Evolutionary conservation across 179 eudicot species (phyloP), one percentile per base, ranked within the genome.

Genomic region (Gypsophila paniculata): DNA sequence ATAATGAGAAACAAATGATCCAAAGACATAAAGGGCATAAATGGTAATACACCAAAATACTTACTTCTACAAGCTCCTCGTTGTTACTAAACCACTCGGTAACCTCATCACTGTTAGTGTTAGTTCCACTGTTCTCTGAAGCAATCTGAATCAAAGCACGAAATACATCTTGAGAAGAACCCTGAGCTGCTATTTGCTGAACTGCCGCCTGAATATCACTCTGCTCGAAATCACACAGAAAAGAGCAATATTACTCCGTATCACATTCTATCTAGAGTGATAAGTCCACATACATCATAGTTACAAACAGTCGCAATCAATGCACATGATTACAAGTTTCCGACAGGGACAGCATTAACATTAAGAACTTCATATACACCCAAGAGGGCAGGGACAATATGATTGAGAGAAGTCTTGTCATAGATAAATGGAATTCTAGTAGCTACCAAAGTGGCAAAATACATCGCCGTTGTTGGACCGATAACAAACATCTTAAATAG

Each of bases 41-140:
- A 34, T n/a, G 36, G 2, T 10, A 58, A 42, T 21, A 59, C 42
- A 14, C 34, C 54, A 12, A 39, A 65, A 54, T 70, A 69, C 86
- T 81, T 78, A 93, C 98, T 71, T 80, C 75, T 21, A 82, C 81
- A 81, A 93, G 96, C 32, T 74, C 87, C 53, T 76, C 88, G 54
- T 87, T 85, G 62, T 59, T 65, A 75, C 85, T 75, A 65, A 91
- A 69, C 74, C 77, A 90, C 72, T 88, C 74, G 69, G 83, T 71
- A 55, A 88, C 73, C 26, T 81, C 91, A 14, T 65, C 66, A 48
- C 7, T 13, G 52, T 46, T 13, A 46, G 11, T 53, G 57, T 57
- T 38, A 61, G 75, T 84, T 69, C 58, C 68, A 72, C 66, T 70
- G 54, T 60, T 52, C 60, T 68, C 76, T 21, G 74, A 81, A 60